These are phyloP conservation scores for Erigeron philadelphicus DNA, from an alignment of 140 eudicot genomes.

Conservation along the genomic window DNA sequence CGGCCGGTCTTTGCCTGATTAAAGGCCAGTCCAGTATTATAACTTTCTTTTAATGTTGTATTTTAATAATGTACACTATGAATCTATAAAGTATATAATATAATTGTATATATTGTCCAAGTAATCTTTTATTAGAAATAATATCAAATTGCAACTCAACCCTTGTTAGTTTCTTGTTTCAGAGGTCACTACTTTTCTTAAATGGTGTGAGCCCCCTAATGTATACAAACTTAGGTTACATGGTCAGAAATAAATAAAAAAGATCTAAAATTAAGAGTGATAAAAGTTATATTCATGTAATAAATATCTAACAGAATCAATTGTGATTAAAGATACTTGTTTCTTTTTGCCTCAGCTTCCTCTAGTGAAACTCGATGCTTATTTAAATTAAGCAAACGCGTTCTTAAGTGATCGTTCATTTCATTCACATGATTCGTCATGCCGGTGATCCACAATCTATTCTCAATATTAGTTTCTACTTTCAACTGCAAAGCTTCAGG, in stretches of 20 bases:
- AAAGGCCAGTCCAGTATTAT: not conserved
- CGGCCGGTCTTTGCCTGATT: no score
- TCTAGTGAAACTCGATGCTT: slow-evolving; percentile 24
- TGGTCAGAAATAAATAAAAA: not conserved
- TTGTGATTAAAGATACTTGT: slow-evolving; percentile 7
- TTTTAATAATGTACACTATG: not conserved
- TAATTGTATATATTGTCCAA: slow-evolving; percentile 19
- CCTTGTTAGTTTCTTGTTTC: not conserved
- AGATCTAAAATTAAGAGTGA: not conserved
- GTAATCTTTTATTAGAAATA: slow-evolving; percentile 14
- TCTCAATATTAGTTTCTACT: slow-evolving; percentile 30
- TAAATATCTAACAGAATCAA: not conserved
- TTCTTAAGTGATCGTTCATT: slow-evolving; percentile 32
- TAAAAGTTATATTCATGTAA: not conserved
- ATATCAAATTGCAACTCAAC: not conserved
- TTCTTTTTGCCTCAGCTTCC: slow-evolving; percentile 17
- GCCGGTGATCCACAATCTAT: slow-evolving; percentile 21
- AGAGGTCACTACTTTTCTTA: no score
- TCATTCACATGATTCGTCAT: slow-evolving; percentile 44
- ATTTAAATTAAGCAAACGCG: slow-evolving; percentile 36
- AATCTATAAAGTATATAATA: not conserved
- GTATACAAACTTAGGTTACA: not conserved
- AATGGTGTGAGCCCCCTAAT: not conserved
- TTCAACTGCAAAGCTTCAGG: slow-evolving; percentile 41
- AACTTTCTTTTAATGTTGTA: not conserved